Conservation (phyloP, 1,284 basidiomycete genomes). For the Peniophora sp. region DNA sequence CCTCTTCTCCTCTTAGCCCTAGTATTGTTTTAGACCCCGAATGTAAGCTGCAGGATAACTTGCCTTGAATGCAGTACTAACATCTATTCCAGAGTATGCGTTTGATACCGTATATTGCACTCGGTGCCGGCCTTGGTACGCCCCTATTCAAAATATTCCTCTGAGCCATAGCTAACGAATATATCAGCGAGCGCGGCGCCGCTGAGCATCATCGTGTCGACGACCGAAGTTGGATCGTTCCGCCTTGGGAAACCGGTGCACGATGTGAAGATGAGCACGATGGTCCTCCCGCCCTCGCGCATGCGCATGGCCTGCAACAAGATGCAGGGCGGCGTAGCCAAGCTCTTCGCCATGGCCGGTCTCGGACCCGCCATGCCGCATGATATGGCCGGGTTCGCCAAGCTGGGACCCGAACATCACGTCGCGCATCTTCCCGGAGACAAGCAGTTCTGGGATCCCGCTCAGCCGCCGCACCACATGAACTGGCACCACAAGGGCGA, state of each 20-base stretch:
- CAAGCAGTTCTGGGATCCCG: too few species aligned
- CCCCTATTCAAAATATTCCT: not conserved
- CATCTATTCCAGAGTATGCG: not conserved
- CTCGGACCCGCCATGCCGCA: conserved; percentile 1
- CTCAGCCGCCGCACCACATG: not conserved
- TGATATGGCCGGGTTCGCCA: not conserved
- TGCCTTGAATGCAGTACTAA: not conserved
- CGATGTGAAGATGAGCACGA: conserved; percentile 4
- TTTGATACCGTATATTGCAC: conserved; percentile 7
- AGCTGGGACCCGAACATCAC: not conserved
- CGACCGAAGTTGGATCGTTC: conserved; percentile 19
- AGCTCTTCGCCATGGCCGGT: conserved; percentile 13
- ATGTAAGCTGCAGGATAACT: not conserved
- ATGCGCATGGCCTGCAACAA: conserved; percentile 11
- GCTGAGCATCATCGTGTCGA: conserved; percentile 23
- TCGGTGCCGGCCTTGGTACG: conserved; percentile 20
- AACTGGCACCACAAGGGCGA: not conserved
- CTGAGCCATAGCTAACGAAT: conserved; percentile 18
- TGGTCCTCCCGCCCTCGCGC: conserved; percentile 10
- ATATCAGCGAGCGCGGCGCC: conserved; percentile 26
- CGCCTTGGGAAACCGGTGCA: conserved; percentile 17
- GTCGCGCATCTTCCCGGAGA: not conserved
- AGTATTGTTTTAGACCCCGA: not conserved
- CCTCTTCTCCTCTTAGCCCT: not conserved
- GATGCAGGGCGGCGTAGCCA: conserved; percentile 14